phyloP scores from a whole-genome alignment of 163 green algal species.

The Prototheca wickerhamii region DNA sequence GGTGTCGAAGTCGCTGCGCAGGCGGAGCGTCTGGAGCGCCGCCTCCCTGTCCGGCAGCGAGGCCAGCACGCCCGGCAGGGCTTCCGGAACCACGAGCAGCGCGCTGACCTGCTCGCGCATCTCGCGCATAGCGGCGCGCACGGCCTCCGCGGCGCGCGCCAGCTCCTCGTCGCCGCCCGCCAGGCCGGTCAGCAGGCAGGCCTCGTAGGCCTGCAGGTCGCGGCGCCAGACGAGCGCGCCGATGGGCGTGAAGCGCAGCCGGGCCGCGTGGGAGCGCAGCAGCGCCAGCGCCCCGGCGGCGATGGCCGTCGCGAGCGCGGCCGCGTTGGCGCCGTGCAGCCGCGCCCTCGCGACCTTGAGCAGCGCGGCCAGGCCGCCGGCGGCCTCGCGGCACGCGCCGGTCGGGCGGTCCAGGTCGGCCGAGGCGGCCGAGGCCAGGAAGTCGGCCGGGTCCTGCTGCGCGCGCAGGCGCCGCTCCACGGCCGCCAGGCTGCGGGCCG shows the following conservation, averaged over 20 bases:
- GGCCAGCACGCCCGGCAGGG: constrained; percentile 62
- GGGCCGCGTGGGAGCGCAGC: constrained; percentile 52
- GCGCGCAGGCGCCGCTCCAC: constrained; percentile 32
- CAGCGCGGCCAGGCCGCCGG: constrained; percentile 40
- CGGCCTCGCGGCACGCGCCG: constrained; percentile 48
- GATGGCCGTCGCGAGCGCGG: constrained; percentile 1
- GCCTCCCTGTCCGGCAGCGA: constrained; percentile 45
- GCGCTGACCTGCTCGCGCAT: constrained; percentile 49
- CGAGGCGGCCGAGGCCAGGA: constrained; percentile 37
- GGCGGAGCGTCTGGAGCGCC: constrained; percentile 44
- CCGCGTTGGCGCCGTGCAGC: constrained; percentile 53
- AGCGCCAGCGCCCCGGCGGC: background rate
- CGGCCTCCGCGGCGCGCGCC: too few species aligned
- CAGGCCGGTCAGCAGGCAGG: too few species aligned
- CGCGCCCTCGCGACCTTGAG: constrained; percentile 16
- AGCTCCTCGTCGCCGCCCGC: too few species aligned
- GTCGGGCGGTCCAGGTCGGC: constrained; percentile 53
- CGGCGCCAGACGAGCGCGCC: constrained; percentile 73
- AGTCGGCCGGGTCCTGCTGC: constrained; percentile 62
- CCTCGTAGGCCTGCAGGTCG: constrained; percentile 67
- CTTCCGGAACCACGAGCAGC: constrained; percentile 66
- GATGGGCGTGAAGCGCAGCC: constrained; percentile 56
- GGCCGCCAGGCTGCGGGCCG: constrained; percentile 38
- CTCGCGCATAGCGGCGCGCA: background rate
- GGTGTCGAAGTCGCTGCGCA: constrained; percentile 59